phyloP scores from a whole-genome alignment of 768 basidiomycete genomes.

The Pisolithus tinctorius region DNA sequence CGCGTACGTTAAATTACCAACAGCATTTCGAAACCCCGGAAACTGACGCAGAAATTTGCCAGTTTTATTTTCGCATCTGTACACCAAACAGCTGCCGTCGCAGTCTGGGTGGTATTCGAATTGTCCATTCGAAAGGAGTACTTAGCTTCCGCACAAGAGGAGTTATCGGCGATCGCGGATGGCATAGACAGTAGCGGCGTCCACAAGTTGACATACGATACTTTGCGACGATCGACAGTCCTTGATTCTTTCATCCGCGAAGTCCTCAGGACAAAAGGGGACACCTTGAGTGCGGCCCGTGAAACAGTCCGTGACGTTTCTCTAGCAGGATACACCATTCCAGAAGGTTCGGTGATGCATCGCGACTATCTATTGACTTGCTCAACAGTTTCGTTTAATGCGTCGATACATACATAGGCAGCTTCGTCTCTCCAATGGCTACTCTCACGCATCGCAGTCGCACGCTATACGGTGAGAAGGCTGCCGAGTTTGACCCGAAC shows the following conservation, averaged over 20 bases:
- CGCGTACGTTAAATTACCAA: constrained; percentile 11
- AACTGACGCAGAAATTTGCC: background rate
- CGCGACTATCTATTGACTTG: background rate
- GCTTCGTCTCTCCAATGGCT: constrained; percentile 25
- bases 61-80: constrained; percentile 32
- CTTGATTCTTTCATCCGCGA: constrained; percentile 32
- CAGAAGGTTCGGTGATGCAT: constrained; percentile 16
- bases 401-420: constrained; percentile 9
- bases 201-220: constrained; percentile 11
- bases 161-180: constrained; percentile 18
- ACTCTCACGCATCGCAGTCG: constrained; percentile 24
- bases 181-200: constrained; percentile 17
- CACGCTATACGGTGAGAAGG: constrained; percentile 16
- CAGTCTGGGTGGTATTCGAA: constrained; percentile 30
- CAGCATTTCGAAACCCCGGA: background rate
- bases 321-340: constrained; percentile 23
- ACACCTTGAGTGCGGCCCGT: constrained; percentile 25
- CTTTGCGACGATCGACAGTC: constrained; percentile 20
- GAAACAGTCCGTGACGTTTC: constrained; percentile 21
- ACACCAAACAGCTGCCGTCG: constrained; percentile 31
- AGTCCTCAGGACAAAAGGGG: constrained; percentile 32
- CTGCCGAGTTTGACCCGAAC: constrained; percentile 22
- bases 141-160: constrained; percentile 21
- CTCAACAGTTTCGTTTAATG: too few species aligned
- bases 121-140: constrained; percentile 25